These are phyloP conservation scores for Phaseolus lunatus DNA, from an alignment of 306 rosid genomes.

Conservation along the genomic window DNA sequence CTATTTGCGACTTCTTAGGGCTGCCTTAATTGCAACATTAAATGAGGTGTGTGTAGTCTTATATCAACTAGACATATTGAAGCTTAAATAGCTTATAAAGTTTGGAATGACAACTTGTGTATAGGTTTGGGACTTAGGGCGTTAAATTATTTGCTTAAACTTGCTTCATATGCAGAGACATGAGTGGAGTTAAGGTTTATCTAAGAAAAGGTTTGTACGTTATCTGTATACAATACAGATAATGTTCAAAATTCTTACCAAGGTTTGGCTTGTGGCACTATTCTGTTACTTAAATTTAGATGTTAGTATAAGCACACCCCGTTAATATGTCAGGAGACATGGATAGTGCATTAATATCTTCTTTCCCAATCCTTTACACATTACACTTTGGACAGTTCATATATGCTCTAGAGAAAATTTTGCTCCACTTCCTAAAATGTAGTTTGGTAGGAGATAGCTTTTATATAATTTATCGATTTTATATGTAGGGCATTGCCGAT, in stretches of 20 bases:
- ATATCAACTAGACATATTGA: neutral
- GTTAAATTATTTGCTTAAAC: conserved; percentile 1
- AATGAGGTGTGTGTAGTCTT: neutral
- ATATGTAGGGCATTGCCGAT: conserved; percentile 86
- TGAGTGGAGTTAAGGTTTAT: neutral
- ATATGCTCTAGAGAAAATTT: conserved; percentile 21
- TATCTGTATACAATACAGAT: neutral
- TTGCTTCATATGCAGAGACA: neutral
- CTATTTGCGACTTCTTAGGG: neutral
- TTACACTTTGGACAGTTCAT: conserved; percentile 14
- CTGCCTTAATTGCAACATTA: neutral
- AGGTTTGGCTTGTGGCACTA: neutral
- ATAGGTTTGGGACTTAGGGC: neutral
- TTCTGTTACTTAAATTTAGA: neutral
- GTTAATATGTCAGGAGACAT: neutral
- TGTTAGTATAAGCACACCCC: conserved; percentile 2
- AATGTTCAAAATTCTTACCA: neutral
- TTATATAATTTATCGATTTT: conserved; percentile 49
- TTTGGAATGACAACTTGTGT: neutral
- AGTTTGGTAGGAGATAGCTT: conserved; percentile 34
- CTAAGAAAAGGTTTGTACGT: neutral
- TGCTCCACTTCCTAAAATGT: conserved; percentile 2
- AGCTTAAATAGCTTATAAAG: neutral
- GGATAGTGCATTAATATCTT: neutral
- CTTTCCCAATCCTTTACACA: conserved; percentile 19